Percentiles rank a stretch among this genome's conserved stretches.
These are phyloP conservation scores for Isatis tinctoria DNA, from an alignment of 345 rosid genomes.

Conservation along the genomic window DNA sequence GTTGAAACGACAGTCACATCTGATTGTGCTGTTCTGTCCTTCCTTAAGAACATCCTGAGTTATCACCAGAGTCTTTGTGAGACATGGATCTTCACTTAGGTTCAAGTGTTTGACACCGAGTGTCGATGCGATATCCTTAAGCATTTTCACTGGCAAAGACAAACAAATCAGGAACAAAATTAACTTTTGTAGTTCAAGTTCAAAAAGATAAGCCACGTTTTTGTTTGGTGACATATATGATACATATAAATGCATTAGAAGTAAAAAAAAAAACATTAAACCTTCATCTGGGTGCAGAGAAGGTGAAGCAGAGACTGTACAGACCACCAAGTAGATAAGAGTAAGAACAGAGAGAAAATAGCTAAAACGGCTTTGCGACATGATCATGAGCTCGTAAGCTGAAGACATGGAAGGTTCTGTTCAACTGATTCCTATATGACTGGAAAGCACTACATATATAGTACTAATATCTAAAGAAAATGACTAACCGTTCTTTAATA, in stretches of 20 bases:
- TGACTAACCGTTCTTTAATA: background rate
- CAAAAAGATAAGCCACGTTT: background rate
- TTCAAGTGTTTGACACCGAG: constrained; percentile 27
- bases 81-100: constrained; percentile 33
- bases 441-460: constrained; percentile 1
- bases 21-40: constrained; percentile 29
- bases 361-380: background rate
- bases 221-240: background rate
- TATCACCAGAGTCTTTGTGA: constrained; percentile 27
- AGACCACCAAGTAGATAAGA: constrained; percentile 14
- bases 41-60: constrained; percentile 15
- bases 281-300: constrained; percentile 33
- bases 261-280: background rate
- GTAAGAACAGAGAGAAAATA: background rate
- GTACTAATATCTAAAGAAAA: background rate
- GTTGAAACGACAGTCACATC: constrained; percentile 27
- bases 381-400: constrained; percentile 18
- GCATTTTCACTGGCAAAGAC: constrained; percentile 20
- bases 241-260: background rate
- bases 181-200: background rate
- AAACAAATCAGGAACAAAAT: background rate
- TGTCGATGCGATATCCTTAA: constrained; percentile 26
- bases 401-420: background rate
- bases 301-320: constrained; percentile 13
- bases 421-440: constrained; percentile 3